Percentiles rank a stretch among this genome's conserved stretches.
These are phyloP conservation scores for Termitomyces sp. DNA, from an alignment of 768 basidiomycete genomes.

Conservation along the genomic window DNA sequence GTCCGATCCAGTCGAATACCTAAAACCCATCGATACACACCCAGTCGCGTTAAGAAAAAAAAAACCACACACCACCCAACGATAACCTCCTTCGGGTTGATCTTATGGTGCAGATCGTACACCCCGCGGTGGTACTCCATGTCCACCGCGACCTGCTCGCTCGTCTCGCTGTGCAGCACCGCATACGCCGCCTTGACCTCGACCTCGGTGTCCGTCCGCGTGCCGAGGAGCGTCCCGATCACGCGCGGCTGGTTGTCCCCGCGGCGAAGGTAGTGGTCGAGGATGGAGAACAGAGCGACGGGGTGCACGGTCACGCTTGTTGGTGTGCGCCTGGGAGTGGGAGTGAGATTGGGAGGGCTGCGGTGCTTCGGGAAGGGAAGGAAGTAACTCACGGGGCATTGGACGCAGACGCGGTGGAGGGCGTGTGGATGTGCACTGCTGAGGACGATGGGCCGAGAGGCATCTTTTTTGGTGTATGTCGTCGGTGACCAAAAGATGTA, in stretches of 20 bases:
- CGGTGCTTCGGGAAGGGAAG: too few relatives aligned
- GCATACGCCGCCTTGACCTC: constrained; percentile 86
- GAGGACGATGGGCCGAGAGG: constrained; percentile 46
- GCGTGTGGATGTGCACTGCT: constrained; percentile 44
- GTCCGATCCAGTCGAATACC: constrained; percentile 90
- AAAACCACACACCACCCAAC: constrained; percentile 80
- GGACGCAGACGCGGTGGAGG: constrained; percentile 26
- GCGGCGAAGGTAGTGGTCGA: constrained; percentile 94
- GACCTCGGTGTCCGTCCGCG: constrained; percentile 63
- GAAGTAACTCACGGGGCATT: constrained; percentile 40
- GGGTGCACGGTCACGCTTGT: constrained; percentile 83
- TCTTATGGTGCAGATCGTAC: constrained; percentile 87
- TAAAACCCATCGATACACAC: constrained; percentile 23
- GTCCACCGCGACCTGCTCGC: constrained; percentile 92
- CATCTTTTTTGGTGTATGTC: constrained; percentile 28
- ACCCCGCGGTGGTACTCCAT: constrained; percentile 94
- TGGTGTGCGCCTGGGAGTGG: constrained; percentile 59
- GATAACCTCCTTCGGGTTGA: constrained; percentile 82
- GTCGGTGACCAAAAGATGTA: constrained; percentile 6
- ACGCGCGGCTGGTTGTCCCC: constrained; percentile 81
- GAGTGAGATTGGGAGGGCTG: too few relatives aligned
- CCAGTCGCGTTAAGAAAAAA: not conserved
- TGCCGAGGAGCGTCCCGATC: constrained; percentile 92
- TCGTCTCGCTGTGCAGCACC: constrained; percentile 88
- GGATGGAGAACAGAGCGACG: constrained; percentile 89